These are phyloP conservation scores for Delonix regia DNA, from an alignment of 306 rosid species.

Conservation along the genomic window DNA sequence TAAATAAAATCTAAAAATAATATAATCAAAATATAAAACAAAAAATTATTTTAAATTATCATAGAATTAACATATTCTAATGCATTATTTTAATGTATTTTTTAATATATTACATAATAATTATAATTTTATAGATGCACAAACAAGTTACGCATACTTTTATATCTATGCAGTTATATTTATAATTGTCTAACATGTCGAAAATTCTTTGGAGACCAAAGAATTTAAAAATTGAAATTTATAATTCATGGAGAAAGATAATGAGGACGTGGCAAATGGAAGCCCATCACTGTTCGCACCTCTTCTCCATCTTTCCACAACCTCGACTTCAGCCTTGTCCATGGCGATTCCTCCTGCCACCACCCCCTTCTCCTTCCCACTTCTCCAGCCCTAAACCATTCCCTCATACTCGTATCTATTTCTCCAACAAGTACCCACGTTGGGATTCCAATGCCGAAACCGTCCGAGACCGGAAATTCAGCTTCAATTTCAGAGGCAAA, in stretches of 20 bases:
- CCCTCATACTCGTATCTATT: conserved; percentile 44
- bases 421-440: conserved; percentile 60
- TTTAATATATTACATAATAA: no score
- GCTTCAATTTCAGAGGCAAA: conserved; percentile 44
- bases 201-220: no score
- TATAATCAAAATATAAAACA: no score
- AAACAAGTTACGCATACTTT: no score
- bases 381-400: conserved; percentile 24
- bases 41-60: no score
- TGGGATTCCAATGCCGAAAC: conserved; percentile 85
- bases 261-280: conserved; percentile 75
- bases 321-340: conserved; percentile 40
- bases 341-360: conserved; percentile 44
- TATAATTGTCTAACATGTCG: no score
- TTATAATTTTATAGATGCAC: no score
- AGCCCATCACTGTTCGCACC: conserved; percentile 43
- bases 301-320: conserved; percentile 41
- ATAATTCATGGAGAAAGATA: conserved; percentile 35
- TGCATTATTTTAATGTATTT: no score
- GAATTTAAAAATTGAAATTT: not conserved
- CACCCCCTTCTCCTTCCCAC: conserved; percentile 10
- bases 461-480: conserved; percentile 56
- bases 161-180: no score
- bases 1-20: no score
- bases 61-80: no score